phyloP scores from a whole-genome alignment of 176 grass and related monocot species.

The Zea luxurians region DNA sequence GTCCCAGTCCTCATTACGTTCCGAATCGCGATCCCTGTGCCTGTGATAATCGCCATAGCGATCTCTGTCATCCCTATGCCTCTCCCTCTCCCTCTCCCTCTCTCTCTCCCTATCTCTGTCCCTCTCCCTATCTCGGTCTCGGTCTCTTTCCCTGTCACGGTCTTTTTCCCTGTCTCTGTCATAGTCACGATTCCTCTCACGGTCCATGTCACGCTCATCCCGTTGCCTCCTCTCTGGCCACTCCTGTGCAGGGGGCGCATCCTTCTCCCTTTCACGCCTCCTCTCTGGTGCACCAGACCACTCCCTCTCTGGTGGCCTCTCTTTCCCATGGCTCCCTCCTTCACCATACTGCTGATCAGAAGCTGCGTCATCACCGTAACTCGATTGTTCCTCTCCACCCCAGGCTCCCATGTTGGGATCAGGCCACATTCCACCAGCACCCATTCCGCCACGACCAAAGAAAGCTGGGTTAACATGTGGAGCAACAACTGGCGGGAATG shows the following conservation, averaged over 20 bases:
- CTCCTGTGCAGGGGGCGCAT: constrained; percentile 53
- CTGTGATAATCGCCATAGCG: constrained; percentile 51
- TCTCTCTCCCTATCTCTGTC: constrained; percentile 47
- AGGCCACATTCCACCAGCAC: constrained; percentile 67
- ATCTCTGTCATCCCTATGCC: constrained; percentile 80
- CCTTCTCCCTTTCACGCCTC: constrained; percentile 73
- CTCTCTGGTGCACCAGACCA: constrained; percentile 69
- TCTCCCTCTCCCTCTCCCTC: constrained; percentile 52
- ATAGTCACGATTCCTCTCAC: constrained; percentile 58
- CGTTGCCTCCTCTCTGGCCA: constrained; percentile 59
- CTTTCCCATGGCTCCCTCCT: constrained; percentile 69
- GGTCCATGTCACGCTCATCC: constrained; percentile 63
- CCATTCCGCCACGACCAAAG: constrained; percentile 74
- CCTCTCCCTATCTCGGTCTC: constrained; percentile 57
- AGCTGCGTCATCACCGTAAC: constrained; percentile 79
- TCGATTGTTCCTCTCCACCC: constrained; percentile 79
- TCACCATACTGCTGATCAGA: constrained; percentile 81
- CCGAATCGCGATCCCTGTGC: constrained; percentile 63
- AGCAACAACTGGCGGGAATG: constrained; percentile 72
- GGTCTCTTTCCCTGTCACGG: constrained; percentile 49
- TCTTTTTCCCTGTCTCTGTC: constrained; percentile 59
- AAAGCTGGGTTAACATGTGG: constrained; percentile 94
- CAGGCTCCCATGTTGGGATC: constrained; percentile 74
- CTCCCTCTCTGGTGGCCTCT: constrained; percentile 63
- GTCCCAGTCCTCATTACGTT: constrained; percentile 63